Evolutionary conservation across 257 asterid genomes (phyloP), one percentile per base, ranked within the genome.

Genomic region (Penstemon newberryi): DNA sequence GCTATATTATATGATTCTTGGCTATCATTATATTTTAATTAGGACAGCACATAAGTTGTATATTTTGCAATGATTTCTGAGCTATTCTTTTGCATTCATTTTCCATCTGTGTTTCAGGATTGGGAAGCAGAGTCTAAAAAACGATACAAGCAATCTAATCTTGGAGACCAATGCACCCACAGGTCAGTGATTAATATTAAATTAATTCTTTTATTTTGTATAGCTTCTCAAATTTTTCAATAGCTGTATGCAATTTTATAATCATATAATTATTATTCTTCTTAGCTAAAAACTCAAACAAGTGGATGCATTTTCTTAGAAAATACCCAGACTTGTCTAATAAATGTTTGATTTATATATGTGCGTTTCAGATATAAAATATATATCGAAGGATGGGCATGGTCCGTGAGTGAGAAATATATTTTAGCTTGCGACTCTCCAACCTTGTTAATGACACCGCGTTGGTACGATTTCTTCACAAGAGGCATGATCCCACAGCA

Each of bases 331-430:
- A 25, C 1, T 25, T 25, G 33, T 25, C 33, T 25, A 25, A 25
- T 25, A 25, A 25, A 25, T 25, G 33, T 25, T 25, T 1, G 33
- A 25, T 25, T 25, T 25, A 25, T 25, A 25, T 25, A 25, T 25
- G 33, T 25, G 13, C 0, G 1, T 40, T 71, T 49, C 77, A 92
- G 98, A 75, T 92, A 90, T 81, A 92, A 90, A 67, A 92, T 92
- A 3, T 92, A 87, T 38, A 84, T 92, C 42, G 98, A 92, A 82
- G 98, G 98, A 73, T 82, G 77, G 78, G 96, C 86, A 3, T 90
- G 97, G 96, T 90, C 98, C 0, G 97, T 88, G 62, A 92, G 98
- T 37, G 93, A 92, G 55, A 92, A 92, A 53, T 92, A 89, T 38
- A 92, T 92, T 36, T 74, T 92, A 2, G 98, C 97, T 4, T 92